Evolutionary conservation across 352 stramenopile species (phyloP).

Genomic region (Peronospora belbahrii): DNA sequence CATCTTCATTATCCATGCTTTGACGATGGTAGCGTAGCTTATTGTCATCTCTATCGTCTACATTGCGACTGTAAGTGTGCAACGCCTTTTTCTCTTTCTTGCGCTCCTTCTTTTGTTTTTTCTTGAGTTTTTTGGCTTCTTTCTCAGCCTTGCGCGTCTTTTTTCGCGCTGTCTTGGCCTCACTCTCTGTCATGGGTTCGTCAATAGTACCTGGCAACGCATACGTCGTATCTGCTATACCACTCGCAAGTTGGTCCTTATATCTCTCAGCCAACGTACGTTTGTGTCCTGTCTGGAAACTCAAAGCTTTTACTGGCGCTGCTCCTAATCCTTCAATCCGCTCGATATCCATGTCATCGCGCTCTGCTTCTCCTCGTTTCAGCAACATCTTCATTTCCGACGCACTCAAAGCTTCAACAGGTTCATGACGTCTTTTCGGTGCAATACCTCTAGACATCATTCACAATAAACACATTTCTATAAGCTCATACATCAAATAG

Average conservation of each 20-base stretch:
- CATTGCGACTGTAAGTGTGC: conserved; percentile 4
- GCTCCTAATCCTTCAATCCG: conserved; percentile 83
- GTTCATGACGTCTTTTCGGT: conserved; percentile 38
- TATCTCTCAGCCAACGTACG: conserved; percentile 70
- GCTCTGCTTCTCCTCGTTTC: conserved; percentile 62
- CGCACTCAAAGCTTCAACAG: conserved; percentile 46
- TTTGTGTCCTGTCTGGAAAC: conserved; percentile 41
- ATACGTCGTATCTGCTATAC: conserved; percentile 53
- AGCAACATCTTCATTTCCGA: conserved; percentile 84
- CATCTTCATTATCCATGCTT: conserved; percentile 5
- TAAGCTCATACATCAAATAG: conserved; percentile 1
- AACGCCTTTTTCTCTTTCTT: conserved; percentile 30
- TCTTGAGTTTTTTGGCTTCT: conserved; percentile 53
- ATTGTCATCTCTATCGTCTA: conserved; percentile 7
- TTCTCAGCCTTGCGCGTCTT: conserved; percentile 53
- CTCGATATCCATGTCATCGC: conserved; percentile 61
- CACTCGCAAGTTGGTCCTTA: conserved; percentile 47
- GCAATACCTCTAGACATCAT: conserved; percentile 46
- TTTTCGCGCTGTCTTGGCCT: conserved; percentile 50
- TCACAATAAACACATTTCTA: not conserved
- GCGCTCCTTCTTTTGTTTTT: conserved; percentile 57
- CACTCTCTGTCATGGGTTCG: conserved; percentile 23
- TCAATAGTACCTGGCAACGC: conserved; percentile 40
- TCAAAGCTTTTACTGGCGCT: conserved; percentile 38
- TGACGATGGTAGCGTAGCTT: conserved; percentile 2